These are phyloP conservation scores for Fraxinus latifolia DNA, from an alignment of 305 asterid genomes.

Conservation along the genomic window DNA sequence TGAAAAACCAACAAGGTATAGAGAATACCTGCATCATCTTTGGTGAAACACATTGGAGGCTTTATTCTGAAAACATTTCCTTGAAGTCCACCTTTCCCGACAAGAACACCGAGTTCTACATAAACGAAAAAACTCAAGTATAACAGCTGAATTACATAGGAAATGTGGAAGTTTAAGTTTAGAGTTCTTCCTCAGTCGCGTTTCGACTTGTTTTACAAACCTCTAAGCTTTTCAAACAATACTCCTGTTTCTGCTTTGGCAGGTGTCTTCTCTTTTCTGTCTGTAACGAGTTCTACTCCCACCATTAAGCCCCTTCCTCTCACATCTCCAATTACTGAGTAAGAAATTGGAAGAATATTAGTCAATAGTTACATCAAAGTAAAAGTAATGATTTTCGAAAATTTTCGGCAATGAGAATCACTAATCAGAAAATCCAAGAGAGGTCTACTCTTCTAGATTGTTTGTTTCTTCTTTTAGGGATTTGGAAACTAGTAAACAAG, in stretches of 20 bases:
- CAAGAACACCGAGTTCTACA: slow-evolving; percentile 70
- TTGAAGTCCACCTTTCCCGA: slow-evolving; percentile 91
- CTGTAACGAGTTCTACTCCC: slow-evolving; percentile 84
- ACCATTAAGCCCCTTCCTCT: slow-evolving; percentile 95
- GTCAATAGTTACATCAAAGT: background rate
- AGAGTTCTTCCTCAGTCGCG: background rate
- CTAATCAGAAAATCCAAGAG: background rate
- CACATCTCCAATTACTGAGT: slow-evolving; percentile 83
- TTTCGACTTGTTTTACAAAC: slow-evolving; percentile 38
- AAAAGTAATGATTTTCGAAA: background rate
- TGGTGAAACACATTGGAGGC: slow-evolving; percentile 92
- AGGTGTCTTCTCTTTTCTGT: slow-evolving; percentile 66
- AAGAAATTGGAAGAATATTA: slow-evolving; percentile 6
- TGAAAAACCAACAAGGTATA: background rate
- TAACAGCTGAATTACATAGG: background rate
- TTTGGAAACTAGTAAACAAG: background rate
- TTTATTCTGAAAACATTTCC: slow-evolving; percentile 97
- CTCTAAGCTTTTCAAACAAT: slow-evolving; percentile 81
- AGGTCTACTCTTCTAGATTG: background rate
- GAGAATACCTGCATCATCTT: slow-evolving; percentile 80
- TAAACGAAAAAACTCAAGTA: slow-evolving; percentile 4
- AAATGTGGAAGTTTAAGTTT: background rate
- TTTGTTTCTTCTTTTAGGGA: background rate
- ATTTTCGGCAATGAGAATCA: background rate
- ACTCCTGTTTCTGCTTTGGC: slow-evolving; percentile 90